A percentile compares a stretch with the other conserved stretches of the same genome.
Conservation (phyloP, 805 yeast genomes). For the Candida broadrunensis region DNA sequence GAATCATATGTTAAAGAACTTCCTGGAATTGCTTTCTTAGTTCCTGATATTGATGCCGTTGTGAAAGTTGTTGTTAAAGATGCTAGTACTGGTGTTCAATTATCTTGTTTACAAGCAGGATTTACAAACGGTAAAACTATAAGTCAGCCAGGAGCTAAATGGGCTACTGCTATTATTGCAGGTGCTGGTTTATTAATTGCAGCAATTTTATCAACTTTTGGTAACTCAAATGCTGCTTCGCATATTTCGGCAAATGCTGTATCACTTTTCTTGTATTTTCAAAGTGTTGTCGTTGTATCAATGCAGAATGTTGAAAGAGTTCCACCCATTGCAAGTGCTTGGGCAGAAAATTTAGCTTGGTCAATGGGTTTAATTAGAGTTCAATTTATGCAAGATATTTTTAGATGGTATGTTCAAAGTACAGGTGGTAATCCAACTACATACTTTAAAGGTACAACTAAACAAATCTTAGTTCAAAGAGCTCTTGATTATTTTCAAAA, state of each 20-base stretch:
- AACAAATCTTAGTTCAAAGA: constrained; percentile 75
- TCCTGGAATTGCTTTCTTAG: constrained; percentile 83
- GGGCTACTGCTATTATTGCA: constrained; percentile 92
- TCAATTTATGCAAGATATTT: constrained; percentile 77
- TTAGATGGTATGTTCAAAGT: constrained; percentile 80
- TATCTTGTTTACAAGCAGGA: constrained; percentile 75
- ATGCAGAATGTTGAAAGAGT: constrained; percentile 84
- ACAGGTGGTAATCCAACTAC: constrained; percentile 86
- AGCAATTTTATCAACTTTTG: constrained; percentile 79
- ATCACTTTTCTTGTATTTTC: constrained; percentile 83
- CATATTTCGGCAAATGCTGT: constrained; percentile 85
- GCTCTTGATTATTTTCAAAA: constrained; percentile 34
- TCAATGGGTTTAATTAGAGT: constrained; percentile 86
- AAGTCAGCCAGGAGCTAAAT: constrained; percentile 74
- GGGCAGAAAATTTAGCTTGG: constrained; percentile 94
- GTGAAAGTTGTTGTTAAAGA: constrained; percentile 54
- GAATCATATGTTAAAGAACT: constrained; percentile 49
- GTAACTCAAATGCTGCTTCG: constrained; percentile 86
- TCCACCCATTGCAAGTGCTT: constrained; percentile 90
- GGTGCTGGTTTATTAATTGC: constrained; percentile 83
- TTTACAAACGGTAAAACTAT: constrained; percentile 80
- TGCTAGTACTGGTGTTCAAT: constrained; percentile 34
- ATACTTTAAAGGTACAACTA: constrained; percentile 57
- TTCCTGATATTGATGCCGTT: constrained; percentile 84
- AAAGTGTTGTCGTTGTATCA: constrained; percentile 76